phyloP scores from a whole-genome alignment of 139 green algal genomes.

The Tetraselmis striata region DNA sequence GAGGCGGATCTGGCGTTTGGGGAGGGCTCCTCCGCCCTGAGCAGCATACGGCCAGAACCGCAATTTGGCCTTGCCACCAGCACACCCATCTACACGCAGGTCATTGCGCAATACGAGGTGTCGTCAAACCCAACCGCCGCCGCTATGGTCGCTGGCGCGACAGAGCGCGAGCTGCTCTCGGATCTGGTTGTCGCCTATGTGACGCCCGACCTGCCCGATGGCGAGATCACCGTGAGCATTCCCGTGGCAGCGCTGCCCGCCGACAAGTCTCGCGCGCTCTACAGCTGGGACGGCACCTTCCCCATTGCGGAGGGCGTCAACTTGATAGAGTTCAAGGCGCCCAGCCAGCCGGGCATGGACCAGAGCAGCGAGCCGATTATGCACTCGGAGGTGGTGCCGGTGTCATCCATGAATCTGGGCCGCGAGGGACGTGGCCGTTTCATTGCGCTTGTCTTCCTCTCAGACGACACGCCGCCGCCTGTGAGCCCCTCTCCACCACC shows the following conservation, averaged over 20 bases:
- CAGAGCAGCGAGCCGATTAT: background rate
- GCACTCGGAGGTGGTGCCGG: background rate
- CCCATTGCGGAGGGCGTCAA: background rate
- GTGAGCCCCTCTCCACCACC: no score
- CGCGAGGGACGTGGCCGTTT: background rate
- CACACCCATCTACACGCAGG: background rate
- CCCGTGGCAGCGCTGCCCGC: background rate
- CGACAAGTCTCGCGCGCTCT: background rate
- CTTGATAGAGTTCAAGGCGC: background rate
- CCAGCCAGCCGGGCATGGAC: background rate
- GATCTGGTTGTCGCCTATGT: background rate
- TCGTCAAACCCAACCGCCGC: background rate
- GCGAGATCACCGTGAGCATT: background rate
- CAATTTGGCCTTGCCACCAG: background rate
- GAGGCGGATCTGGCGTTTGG: background rate
- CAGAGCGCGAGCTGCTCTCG: background rate
- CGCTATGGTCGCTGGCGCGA: background rate
- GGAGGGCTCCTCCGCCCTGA: background rate
- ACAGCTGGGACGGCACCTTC: background rate
- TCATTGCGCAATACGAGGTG: background rate
- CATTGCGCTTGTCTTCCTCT: background rate
- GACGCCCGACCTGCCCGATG: background rate
- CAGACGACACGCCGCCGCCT: background rate
- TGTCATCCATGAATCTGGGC: background rate
- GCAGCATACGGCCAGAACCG: background rate